Evolutionary conservation across 768 basidiomycete species (phyloP), one percentile per base, ranked within the genome.

Genomic region (Lentinula sp.): DNA sequence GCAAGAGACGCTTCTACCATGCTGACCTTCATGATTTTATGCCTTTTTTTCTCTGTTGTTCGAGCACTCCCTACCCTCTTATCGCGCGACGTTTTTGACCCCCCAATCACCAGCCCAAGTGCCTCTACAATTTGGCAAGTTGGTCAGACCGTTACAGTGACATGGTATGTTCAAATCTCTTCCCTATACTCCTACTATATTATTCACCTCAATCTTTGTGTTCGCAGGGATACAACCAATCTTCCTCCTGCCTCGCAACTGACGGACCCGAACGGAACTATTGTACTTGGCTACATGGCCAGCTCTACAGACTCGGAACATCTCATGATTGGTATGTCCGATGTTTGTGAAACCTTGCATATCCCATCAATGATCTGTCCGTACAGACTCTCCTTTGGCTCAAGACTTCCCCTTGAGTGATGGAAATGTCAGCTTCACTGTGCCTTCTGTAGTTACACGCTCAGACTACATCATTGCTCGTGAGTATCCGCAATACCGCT

Each of bases 401-500:
- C 48, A 77, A 18, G 72, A 75, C 28, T 82, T 91, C 71, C 76
- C 79, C 37, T 74, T 91, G 52, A 73, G 70, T 15, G 70, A 72
- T 16, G 88, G 87, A 20, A 65, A 70, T 16, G 81, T 81, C 8
- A 36, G 75, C 13, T 66, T 90, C 59, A 77, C 70, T 0, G 84
- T 90, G 20, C 88, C 88, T 0, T 18, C 71, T 6, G 79, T 85
- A 4, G 46, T 68, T 3, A 66, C 74, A 8, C 67, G 79, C 37
- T 62, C 72, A 43, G 74, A 84, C 70, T 91, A 88, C 64, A 79
- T 85, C 59, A 72, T 91, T 67, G 85, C 81, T 62, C 67, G 88
- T 89, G 68, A 76, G 88, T 83, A n/a, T 37, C 3, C 33, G 28
- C 52, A 6, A 33, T 28, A 50, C 20, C 28, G 36, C 10, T 18